Evolutionary conservation across 208 protist species (phyloP), one percentile per base, ranked within the genome.

Genomic region (Crithidia fasciculata): DNA sequence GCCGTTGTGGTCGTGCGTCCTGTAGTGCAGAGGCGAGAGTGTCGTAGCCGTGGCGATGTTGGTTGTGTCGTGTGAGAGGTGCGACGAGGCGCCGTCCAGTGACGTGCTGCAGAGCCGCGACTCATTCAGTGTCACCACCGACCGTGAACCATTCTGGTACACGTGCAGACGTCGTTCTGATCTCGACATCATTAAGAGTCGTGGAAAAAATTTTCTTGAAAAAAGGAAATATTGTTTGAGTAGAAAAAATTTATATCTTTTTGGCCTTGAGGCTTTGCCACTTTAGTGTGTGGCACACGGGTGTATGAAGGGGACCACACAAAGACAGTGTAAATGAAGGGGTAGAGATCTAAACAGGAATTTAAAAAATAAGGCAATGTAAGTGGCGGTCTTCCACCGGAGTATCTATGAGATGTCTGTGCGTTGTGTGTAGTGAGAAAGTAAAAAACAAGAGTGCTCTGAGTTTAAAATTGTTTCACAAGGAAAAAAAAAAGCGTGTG

Each of bases 101-200:
- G 62, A 36, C 50, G 64, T 57, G 37, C 52, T 66, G 41, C 65
- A 41, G 18, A 52, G 8, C 15, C 64, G 10, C n/a, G 58, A 58
- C 41, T 62, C 50, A 15, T 43, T 68, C 50, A 78, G 8, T 13
- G 44, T 66, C n/a, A 69, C 58, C 39, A 79, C 74, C 10, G 74
- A 64, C 13, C 60, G 74, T 0, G 5, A 43, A 1, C 74, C 74
- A 13, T 70, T 69, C 41, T 79, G 67, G 59, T 79, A 79, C 4
- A 74, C 68, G 39, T 73, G 61, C 19, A 79, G 19, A 5, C 60
- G 74, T 4, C 60, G 66, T 16, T 73, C 74, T 47, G 57, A 13
- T 2, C 41, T 19, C 6, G 5, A 8, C 66, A 62, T 71, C 19
- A 15, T 13, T 49, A 13, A 0, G 45, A 49, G 45, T 49, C 9